phyloP scores from a whole-genome alignment of 805 yeast species.

The Starmerella cellae region DNA sequence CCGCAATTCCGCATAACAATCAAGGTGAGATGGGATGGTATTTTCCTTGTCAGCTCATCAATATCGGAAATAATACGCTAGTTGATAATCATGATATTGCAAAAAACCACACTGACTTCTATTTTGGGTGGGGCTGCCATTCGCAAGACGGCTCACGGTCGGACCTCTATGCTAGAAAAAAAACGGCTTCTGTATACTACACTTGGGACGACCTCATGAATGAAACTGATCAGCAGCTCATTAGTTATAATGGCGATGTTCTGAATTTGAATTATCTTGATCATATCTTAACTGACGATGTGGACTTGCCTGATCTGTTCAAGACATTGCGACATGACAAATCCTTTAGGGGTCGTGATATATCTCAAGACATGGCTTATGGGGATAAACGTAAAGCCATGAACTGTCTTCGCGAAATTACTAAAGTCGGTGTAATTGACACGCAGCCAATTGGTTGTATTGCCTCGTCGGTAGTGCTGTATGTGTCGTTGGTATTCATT shows the following conservation, averaged over 20 bases:
- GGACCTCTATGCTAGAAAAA: slow-evolving; percentile 45
- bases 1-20: slow-evolving; percentile 54
- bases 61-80: slow-evolving; percentile 53
- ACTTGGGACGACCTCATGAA: slow-evolving; percentile 71
- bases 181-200: slow-evolving; percentile 67
- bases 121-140: slow-evolving; percentile 86
- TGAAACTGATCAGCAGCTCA: slow-evolving; percentile 56
- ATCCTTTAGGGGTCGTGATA: slow-evolving; percentile 60
- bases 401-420: slow-evolving; percentile 69
- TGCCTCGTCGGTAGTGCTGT: slow-evolving; percentile 73
- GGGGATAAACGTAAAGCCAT: slow-evolving; percentile 59
- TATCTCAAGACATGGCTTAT: slow-evolving; percentile 58
- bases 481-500: slow-evolving; percentile 70
- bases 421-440: slow-evolving; percentile 81
- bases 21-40: slow-evolving; percentile 71
- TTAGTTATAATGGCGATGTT: slow-evolving; percentile 82
- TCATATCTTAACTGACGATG: slow-evolving; percentile 59
- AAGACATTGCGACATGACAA: slow-evolving; percentile 45
- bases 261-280: slow-evolving; percentile 63
- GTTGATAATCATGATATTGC: slow-evolving; percentile 38
- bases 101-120: slow-evolving; percentile 31
- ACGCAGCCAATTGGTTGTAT: slow-evolving; percentile 86
- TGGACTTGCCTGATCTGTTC: slow-evolving; percentile 61
- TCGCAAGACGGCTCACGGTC: slow-evolving; percentile 57
- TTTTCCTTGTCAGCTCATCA: slow-evolving; percentile 68